phyloP scores from a whole-genome alignment of 495 filamentous ascomycete genomes.

The Apiosordaria backusii region DNA sequence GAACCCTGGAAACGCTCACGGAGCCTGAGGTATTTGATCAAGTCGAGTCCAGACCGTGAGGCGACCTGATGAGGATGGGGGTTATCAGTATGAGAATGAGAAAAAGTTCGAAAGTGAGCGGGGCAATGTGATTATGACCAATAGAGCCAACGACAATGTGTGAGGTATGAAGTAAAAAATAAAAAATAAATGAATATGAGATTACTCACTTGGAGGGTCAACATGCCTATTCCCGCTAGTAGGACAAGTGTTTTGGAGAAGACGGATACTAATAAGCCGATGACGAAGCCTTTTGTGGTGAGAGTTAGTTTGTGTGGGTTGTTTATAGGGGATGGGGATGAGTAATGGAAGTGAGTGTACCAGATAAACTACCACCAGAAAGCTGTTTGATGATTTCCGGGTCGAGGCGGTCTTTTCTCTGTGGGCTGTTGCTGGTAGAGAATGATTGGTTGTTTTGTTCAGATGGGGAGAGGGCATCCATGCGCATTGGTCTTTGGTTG shows the following conservation, averaged over 20 bases:
- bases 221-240: constrained; percentile 65
- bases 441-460: constrained; percentile 7
- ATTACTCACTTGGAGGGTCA: constrained; percentile 63
- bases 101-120: not conserved
- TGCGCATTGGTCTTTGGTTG: constrained; percentile 29
- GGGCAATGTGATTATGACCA: constrained; percentile 50
- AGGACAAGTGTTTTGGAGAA: constrained; percentile 74
- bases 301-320: not conserved
- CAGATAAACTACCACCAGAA: constrained; percentile 64
- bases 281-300: constrained; percentile 53
- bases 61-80: constrained; percentile 53
- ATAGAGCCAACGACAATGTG: constrained; percentile 59
- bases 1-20: constrained; percentile 45
- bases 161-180: not conserved
- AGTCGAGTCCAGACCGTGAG: constrained; percentile 68
- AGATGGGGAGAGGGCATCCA: constrained; percentile 24
- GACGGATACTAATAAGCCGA: constrained; percentile 65
- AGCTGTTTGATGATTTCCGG: constrained; percentile 61
- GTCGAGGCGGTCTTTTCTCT: constrained; percentile 40
- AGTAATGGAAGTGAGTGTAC: constrained; percentile 31
- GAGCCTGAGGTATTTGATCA: constrained; percentile 42
- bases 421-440: not conserved
- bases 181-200: constrained; percentile 1
- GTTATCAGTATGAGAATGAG: not conserved
- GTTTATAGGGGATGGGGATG: not conserved